These are phyloP conservation scores for Nepenthes gracilis DNA, from an alignment of 148 eudicot species.

Conservation along the genomic window DNA sequence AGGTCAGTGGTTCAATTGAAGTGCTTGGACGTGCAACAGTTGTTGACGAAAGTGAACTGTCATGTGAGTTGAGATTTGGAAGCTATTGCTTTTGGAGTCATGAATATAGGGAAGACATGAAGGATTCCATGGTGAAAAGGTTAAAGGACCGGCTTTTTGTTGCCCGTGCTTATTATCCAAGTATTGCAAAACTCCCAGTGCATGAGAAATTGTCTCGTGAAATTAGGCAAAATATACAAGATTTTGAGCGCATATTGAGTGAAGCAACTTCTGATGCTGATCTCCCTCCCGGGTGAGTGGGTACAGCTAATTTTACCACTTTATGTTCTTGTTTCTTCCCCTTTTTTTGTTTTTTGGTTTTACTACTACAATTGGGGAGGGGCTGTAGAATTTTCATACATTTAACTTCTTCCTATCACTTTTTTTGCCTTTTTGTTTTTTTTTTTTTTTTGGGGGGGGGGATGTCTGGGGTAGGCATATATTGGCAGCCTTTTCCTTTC, in stretches of 20 bases:
- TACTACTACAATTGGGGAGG: no score
- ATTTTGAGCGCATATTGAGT: constrained; percentile 82
- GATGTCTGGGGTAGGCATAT: no score
- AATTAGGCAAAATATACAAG: constrained; percentile 89
- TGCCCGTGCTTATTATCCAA: constrained; percentile 96
- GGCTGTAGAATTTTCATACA: no score
- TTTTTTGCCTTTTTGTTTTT: no score
- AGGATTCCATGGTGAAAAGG: constrained; percentile 60
- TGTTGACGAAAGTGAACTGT: constrained; percentile 41
- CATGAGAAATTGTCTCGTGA: constrained; percentile 72
- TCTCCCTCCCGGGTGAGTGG: constrained; percentile 77
- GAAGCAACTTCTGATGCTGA: constrained; percentile 77
- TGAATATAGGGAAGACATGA: constrained; percentile 63
- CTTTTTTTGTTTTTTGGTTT: not conserved
- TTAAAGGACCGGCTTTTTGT: constrained; percentile 85
- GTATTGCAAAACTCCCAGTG: constrained; percentile 82
- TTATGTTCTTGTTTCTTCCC: not conserved
- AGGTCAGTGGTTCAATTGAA: constrained; percentile 17
- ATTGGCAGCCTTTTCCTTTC: no score
- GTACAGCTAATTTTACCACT: not conserved
- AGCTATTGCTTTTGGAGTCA: constrained; percentile 91
- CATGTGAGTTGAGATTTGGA: constrained; percentile 72
- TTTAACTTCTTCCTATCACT: no score
- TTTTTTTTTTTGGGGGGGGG: no score
- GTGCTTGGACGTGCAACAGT: constrained; percentile 11